Evolutionary conservation across 1,284 basidiomycete genomes (phyloP).

Genomic region (Coniophora puteana): DNA sequence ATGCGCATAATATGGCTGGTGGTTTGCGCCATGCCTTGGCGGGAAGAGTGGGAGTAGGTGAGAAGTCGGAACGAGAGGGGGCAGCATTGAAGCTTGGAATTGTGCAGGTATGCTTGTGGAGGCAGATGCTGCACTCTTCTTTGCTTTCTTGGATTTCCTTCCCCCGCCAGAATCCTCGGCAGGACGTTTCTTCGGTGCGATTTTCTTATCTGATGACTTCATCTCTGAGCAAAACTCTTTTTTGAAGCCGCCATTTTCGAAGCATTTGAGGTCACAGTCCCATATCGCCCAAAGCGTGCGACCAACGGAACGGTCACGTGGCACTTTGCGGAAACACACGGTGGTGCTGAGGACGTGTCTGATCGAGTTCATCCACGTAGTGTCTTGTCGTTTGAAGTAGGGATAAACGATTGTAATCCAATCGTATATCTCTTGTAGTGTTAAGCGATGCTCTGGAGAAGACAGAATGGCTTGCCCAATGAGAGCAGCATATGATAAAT

Average conservation of each 20-base stretch:
- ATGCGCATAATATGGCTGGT: constrained; percentile 66
- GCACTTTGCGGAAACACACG: constrained; percentile 70
- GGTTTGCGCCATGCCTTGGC: constrained; percentile 55
- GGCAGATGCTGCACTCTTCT: constrained; percentile 29
- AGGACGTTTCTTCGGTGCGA: constrained; percentile 29
- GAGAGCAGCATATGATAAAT: constrained; percentile 89
- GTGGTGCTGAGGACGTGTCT: constrained; percentile 85
- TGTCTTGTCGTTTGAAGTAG: constrained; percentile 87
- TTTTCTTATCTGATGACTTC: constrained; percentile 39
- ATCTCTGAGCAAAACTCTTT: constrained; percentile 68
- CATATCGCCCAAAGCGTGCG: constrained; percentile 76
- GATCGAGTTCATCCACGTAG: constrained; percentile 95
- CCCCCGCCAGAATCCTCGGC: constrained; percentile 32
- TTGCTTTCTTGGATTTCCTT: constrained; percentile 48
- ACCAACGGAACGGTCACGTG: constrained; percentile 61
- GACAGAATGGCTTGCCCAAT: constrained; percentile 94
- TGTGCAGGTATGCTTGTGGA: constrained; percentile 15
- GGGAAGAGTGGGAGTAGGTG: constrained; percentile 51
- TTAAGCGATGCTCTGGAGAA: constrained; percentile 80
- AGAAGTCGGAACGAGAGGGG: constrained; percentile 32
- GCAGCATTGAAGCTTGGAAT: constrained; percentile 17
- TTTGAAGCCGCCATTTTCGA: constrained; percentile 65
- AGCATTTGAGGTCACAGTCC: constrained; percentile 68
- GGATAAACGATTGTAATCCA: constrained; percentile 95
- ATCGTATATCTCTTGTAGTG: constrained; percentile 93